Evolutionary conservation across 495 filamentous ascomycete genomes (phyloP), one percentile per base, ranked within the genome.

Genomic region (Talaromyces proteolyticus): DNA sequence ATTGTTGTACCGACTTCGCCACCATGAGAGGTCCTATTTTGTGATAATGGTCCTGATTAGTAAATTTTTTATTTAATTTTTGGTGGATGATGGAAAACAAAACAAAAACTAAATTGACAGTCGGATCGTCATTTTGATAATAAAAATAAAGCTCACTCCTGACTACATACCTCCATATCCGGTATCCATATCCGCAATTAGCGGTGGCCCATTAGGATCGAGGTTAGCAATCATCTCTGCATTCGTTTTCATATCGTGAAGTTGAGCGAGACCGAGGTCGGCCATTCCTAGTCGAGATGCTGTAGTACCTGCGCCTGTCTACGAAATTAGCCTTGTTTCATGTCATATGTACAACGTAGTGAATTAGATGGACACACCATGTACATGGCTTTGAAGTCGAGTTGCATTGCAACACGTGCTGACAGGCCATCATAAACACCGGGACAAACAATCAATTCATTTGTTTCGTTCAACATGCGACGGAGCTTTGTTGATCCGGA

Each of bases 121-220:
- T n/a, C n/a, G n/a, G n/a, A n/a, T n/a, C n/a, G n/a, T n/a, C n/a
- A n/a, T 6, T 38, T 38, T 26, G 22, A 4, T 49, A 19, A 42
- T 22, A 3, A 24, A 5, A 18, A 44, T 16, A 18, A 16, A 8
- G 24, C 3, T 36, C 17, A 26, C 2, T 8, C 10, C 22, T 36
- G 17, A 21, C 47, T 19, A 43, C 64, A 44, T 60, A 76, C 78
- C 81, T 53, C 80, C 82, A 47, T 78, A 85, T 18, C 81, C 80
- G 11, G 77, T 80, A 61, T 89, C 85, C 54, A 81, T 82, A 55
- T 88, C 85, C n/a, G 84, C 84, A 58, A 89, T 86, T 4, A 88
- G 54, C 0, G 82, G 81, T 2, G 74, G 72, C 0, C 75, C 69
- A 24, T 62, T 62, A 0, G 79, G 79, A 52, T 84, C 70, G 26